phyloP scores from a whole-genome alignment of 1,284 basidiomycete species.

The Somion occarium region DNA sequence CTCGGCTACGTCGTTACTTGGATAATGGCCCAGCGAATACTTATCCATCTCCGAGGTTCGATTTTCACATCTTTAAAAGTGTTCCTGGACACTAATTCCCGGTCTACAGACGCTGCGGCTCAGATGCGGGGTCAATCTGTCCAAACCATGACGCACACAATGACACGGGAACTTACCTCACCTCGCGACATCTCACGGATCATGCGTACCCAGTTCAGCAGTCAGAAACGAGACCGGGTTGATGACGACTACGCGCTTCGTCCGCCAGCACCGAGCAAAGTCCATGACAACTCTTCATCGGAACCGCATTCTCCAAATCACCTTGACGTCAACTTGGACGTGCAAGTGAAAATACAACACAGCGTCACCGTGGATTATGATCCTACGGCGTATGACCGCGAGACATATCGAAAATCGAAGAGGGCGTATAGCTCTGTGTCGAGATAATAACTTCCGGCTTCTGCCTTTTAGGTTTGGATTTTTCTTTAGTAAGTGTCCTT shows the following conservation, averaged over 20 bases:
- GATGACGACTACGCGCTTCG: conserved; percentile 1
- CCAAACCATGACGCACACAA: background rate
- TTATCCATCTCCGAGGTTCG: conserved; percentile 30
- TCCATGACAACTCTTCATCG: background rate
- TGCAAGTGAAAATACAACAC: conserved; percentile 9
- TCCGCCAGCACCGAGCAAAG: background rate
- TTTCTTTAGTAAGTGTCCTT: background rate
- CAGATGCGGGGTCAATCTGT: background rate
- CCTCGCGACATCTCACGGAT: conserved; percentile 8
- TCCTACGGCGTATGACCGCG: conserved; percentile 4
- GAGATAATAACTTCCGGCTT: background rate
- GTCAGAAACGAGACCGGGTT: background rate
- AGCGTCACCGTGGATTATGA: conserved; percentile 10
- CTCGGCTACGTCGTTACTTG: conserved; percentile 31
- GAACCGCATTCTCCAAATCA: background rate
- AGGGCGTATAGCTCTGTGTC: background rate
- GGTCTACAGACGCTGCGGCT: conserved; percentile 8
- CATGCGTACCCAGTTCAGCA: conserved; percentile 6
- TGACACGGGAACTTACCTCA: background rate
- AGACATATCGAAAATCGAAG: conserved; percentile 8
- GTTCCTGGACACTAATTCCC: background rate
- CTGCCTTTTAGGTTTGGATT: too few species aligned
- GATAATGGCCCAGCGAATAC: conserved; percentile 35
- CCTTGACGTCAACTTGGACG: conserved; percentile 3
- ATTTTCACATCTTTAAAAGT: background rate